Evolutionary conservation across 2,329 filamentous ascomycete species (phyloP), one percentile per base, ranked within the genome.

Genomic region (Phialocephala sp.): DNA sequence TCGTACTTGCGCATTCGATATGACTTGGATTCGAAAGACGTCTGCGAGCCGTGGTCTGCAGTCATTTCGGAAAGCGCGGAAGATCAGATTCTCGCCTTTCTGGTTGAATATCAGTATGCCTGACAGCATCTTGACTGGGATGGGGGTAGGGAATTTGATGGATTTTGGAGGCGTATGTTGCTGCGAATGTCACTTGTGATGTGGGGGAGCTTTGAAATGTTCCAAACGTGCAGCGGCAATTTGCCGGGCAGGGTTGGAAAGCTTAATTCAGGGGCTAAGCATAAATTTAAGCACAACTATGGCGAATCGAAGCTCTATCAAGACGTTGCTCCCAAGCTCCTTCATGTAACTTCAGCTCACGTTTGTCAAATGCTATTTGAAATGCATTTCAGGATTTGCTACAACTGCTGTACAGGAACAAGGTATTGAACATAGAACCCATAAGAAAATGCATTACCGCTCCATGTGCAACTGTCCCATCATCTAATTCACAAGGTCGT

Each of bases 51-150:
- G 93, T 63, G 95, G 95, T 64, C 96, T 93, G 82, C 95, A 98
- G 82, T 99, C 96, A 79, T 97, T 97, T 77, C 95, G 93, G 82
- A 99, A 99, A 75, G 95, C 93, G 77, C 95, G 93, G 84, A 99
- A 97, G 80, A 99, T 99, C 77, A 99, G 92, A 81, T 99, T 97
- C 84, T 99, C 95, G 82, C 95, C 95, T 82, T 99, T 99, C 80
- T 99, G 95, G 74, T 99, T 99, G 86, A 99, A 99, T 73, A 99
- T 90, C 72, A 99, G 89, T 76, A 99, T 94, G 66, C 95, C 95
- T 73, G 94, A 98, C 73, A 99, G 85, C 96, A 99, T 99, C 70
- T 60, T 45, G 20, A 11, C 54, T 63, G 63, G 36, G 55, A 59
- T 24, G 39, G 60, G 24, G 57, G 55, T 56, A 43, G 39, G 58